phyloP scores from a whole-genome alignment of 345 rosid genomes.

The Bruguiera sexangula region DNA sequence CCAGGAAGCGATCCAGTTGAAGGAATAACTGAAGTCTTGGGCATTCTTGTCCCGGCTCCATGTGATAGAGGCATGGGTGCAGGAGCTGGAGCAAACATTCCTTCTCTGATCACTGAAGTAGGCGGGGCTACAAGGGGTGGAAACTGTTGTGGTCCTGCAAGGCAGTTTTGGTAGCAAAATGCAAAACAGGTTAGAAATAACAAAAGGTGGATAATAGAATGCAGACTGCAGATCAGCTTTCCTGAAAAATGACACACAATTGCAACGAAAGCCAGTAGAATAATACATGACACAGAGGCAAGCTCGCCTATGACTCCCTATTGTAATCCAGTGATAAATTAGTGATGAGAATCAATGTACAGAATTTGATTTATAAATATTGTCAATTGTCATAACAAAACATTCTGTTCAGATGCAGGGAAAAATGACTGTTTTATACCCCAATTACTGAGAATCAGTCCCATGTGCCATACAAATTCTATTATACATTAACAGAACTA shows the following conservation, averaged over 20 bases:
- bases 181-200: conserved; percentile 2
- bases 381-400: too few species aligned
- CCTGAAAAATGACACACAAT: not conserved
- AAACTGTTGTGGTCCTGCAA: conserved; percentile 69
- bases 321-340: not conserved
- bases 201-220: not conserved
- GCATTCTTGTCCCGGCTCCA: conserved; percentile 40
- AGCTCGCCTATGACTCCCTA: not conserved
- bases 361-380: too few species aligned
- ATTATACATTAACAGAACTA: too few species aligned
- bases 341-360: too few species aligned
- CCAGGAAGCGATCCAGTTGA: conserved; percentile 59
- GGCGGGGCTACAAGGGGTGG: conserved; percentile 81
- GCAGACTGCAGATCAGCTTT: not conserved
- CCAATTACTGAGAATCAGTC: too few species aligned
- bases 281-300: not conserved
- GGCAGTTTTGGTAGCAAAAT: conserved; percentile 18
- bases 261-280: not conserved
- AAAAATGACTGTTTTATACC: too few species aligned
- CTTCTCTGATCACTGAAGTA: conserved; percentile 48
- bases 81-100: conserved; percentile 46
- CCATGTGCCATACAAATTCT: too few species aligned
- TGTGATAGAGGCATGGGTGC: conserved; percentile 51
- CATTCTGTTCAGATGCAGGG: too few species aligned
- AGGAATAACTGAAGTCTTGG: conserved; percentile 48